Evolutionary conservation across 495 filamentous ascomycete genomes (phyloP), one percentile per base, ranked within the genome.

Genomic region (Venustampulla echinocandica): DNA sequence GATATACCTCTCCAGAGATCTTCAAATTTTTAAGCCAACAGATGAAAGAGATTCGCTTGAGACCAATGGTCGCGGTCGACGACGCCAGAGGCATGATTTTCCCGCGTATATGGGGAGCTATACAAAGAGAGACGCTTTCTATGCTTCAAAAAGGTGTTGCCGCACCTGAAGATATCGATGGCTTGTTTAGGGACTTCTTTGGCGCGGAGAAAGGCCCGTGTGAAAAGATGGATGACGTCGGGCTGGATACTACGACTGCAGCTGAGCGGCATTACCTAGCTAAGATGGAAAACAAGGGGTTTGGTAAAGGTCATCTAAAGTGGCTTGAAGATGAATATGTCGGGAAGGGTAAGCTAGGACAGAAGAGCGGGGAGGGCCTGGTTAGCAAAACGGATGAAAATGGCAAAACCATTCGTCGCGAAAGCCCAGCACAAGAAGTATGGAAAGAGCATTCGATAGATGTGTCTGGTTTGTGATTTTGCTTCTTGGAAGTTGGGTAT

Each of bases 31-130:
- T 80, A 53, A 59, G 52, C 0, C 49, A 55, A 15, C 50, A 66
- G 45, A 63, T 70, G 60, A 49, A 55, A 9, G 64, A 69, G 27
- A 64, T 69, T 33, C 77, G 70, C 1, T 52, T 70, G 13, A 40
- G 34, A 7, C 72, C 74, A 43, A 27, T 65, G 55, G 54, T 58
- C 44, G 53, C 73, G 1, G 57, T 61, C 25, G 58, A 59, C 33
- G 72, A 80, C 47, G 71, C 68, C 4, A 74, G 69, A 3, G 76
- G 76, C 46, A 71, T 79, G 52, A 67, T 80, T 17, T 71, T 76
- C 57, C 77, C 77, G 42, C 71, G 76, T 0, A 62, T 80, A 17
- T 80, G 74, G 74, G 75, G 71, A 0, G 73, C 74, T 4, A 60
- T 77, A 47, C 76, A 80, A 54, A 64, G 73, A 3, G 75, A 78